These are phyloP conservation scores for Penicillium steckii DNA, from an alignment of 495 filamentous ascomycete genomes.

Conservation along the genomic window DNA sequence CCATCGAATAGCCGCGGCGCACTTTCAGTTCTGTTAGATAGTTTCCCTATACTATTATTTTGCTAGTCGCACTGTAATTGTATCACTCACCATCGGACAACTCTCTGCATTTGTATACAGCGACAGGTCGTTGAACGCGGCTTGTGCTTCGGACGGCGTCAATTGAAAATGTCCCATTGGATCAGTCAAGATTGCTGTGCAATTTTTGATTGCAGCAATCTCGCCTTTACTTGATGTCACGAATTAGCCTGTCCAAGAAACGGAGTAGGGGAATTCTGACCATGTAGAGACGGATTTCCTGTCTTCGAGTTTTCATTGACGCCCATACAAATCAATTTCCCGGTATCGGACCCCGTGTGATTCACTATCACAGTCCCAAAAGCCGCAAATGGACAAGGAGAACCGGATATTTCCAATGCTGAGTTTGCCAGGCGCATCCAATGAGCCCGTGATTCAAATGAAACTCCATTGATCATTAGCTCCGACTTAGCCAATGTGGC, in stretches of 20 bases:
- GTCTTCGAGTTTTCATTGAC: constrained; percentile 35
- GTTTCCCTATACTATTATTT: no score
- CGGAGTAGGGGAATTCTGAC: constrained; percentile 19
- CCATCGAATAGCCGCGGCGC: constrained; percentile 55
- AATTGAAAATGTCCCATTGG: constrained; percentile 42
- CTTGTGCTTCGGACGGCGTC: constrained; percentile 31
- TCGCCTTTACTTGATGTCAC: no score
- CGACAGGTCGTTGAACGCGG: constrained; percentile 44
- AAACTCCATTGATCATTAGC: constrained; percentile 10
- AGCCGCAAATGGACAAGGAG: constrained; percentile 48
- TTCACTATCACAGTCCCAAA: constrained; percentile 57
- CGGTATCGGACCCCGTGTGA: constrained; percentile 37
- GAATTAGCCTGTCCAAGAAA: neutral
- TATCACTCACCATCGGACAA: constrained; percentile 49
- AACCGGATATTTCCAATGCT: constrained; percentile 35
- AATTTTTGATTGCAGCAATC: constrained; percentile 53
- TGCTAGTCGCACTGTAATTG: no score
- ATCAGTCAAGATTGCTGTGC: constrained; percentile 46
- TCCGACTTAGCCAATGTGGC: neutral
- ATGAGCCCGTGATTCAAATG: constrained; percentile 35
- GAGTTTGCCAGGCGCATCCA: constrained; percentile 52
- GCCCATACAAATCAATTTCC: constrained; percentile 46
- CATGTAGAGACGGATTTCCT: constrained; percentile 51
- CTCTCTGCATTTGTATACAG: constrained; percentile 58
- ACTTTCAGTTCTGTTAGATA: constrained; percentile 31